Percentiles rank a stretch among this genome's conserved stretches.
Conservation (phyloP, 73 alveolate genomes). For the Paraurostyla sp. region DNA sequence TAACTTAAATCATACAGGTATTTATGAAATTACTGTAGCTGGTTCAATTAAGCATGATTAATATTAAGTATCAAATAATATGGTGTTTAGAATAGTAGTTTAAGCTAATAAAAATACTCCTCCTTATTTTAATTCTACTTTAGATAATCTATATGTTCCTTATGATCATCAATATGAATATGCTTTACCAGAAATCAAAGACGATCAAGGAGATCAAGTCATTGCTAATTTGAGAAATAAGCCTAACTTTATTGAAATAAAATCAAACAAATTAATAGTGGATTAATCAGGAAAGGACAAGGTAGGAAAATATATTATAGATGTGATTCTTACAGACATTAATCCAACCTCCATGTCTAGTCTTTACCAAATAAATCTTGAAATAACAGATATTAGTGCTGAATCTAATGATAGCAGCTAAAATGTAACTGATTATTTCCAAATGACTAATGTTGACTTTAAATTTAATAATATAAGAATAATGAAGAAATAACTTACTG, state of each 20-base stretch:
- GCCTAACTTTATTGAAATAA: neutral
- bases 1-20: too few relatives aligned
- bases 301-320: neutral
- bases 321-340: neutral
- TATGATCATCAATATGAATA: neutral
- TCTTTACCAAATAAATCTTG: neutral
- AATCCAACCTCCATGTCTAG: neutral
- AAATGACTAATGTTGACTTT: neutral
- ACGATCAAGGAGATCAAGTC: neutral
- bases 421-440: neutral
- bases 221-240: neutral
- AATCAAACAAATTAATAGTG: neutral
- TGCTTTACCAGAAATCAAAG: neutral
- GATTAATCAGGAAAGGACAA: neutral
- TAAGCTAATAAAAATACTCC: too few relatives aligned
- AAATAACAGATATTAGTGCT: neutral
- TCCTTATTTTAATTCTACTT: too few relatives aligned
- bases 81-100: too few relatives aligned
- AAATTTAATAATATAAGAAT: neutral
- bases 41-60: too few relatives aligned
- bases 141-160: neutral
- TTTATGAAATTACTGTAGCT: too few relatives aligned
- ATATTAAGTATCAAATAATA: too few relatives aligned
- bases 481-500: neutral
- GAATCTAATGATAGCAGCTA: neutral